Evolutionary conservation across 2,329 filamentous ascomycete species (phyloP), one percentile per base, ranked within the genome.

Genomic region (Xylariaceae sp.): DNA sequence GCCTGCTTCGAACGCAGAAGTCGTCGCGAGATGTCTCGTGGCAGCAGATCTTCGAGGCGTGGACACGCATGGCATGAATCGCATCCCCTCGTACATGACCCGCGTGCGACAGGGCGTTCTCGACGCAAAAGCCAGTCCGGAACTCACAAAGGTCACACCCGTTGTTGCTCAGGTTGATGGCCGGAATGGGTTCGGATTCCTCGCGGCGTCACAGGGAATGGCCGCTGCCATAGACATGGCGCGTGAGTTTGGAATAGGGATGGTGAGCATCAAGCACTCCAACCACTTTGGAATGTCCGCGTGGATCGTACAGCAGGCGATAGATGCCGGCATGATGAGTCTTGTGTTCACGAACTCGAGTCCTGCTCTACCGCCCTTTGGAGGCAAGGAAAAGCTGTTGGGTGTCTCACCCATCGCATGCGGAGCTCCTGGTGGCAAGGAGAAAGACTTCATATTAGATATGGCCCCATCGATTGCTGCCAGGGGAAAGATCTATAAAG

Each of bases 271-370:
- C 68, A 88, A 86, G 72, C 87, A 88, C 73, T 89, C 86, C 47
- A 93, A 93, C 67, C 89, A 93, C 72, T 92, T 89, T 67, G 90
- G 90, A 56, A 94, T 94, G 89, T 82, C 82, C 2, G 89, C 90
- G 0, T 93, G 89, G 88, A 70, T 92, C 0, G 88, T 92, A 9
- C 87, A 90, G 71, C 86, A 91, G 73, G 90, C 89, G 0, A 73
- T 92, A 11, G 87, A 93, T 59, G 85, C 82, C 0, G 79, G 80
- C 44, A 85, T 89, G 82, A 86, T 89, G 82, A 84, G 80, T 57
- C 77, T 88, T 5, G 86, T 88, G 1, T 89, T 89, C 63, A 89
- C 86, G 17, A 89, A 89, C 68, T 87, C 84, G 0, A 88, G 84
- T 34, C 88, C 88, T 0, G 88, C 88, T 1, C 74, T 92, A 57